Evolutionary conservation across 805 yeast genomes (phyloP), one percentile per base, ranked within the genome.

Genomic region (Candida broadrunensis): DNA sequence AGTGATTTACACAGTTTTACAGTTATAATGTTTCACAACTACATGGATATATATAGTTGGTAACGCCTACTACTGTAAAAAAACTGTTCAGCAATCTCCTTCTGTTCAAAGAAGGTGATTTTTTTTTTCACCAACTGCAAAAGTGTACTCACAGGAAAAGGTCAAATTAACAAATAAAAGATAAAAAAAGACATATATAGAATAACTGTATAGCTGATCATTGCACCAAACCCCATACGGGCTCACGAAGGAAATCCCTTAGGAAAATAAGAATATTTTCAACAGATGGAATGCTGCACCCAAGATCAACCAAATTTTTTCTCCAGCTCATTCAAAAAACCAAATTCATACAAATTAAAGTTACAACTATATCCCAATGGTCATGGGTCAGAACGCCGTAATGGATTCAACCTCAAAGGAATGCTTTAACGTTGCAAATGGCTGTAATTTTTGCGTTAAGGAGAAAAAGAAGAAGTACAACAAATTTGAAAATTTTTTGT

Each of bases 211-310:
- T 72, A 54, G 73, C 63, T 63, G 68, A 75, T 78, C 83, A 68
- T 78, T 78, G 83, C 83, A 78, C 74, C 81, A 61, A 56, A 63
- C 74, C 83, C 75, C 85, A 80, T 78, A 70, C 83, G 83, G 83
- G 80, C 72, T 72, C 85, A 78, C 85, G 83, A 80, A 80, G 85
- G 85, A 70, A 72, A 67, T 58, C 80, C 83, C 81, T 79, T 77
- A 77, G 80, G 63, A 61, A 62, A 65, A 70, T 58, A 55, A 58
- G 65, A n/a, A n/a, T n/a, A 58, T 63, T 60, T 64, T 51, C 47
- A 39, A 62, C 78, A 68, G 68, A 78, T 77, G 83, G 72, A 69
- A 63, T 70, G 78, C 80, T 77, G 85, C 85, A 80, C 86, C 86
- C 86, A 74, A 80, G 86, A 80, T 72, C 77, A 65, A 67, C 76